A percentile compares a stretch with the other conserved stretches of the same genome.
Evolutionary conservation across 1,284 basidiomycete genomes (phyloP).

Genomic region (Peniophora sp.): DNA sequence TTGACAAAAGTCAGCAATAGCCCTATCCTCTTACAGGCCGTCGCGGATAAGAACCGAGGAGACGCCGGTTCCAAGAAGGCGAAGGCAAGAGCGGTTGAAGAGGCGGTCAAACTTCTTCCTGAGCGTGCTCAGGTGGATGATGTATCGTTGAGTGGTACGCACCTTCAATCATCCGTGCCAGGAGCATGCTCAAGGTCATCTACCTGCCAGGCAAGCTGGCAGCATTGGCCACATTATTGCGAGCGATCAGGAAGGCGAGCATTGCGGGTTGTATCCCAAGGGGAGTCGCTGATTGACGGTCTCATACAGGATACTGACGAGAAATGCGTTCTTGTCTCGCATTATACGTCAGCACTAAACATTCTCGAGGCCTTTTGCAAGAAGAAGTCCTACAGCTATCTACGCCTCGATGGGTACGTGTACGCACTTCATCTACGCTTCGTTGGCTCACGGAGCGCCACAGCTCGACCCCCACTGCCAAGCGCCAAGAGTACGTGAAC

Average conservation of each 20-base stretch:
- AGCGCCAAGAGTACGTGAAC: constrained; percentile 81
- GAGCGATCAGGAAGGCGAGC: constrained; percentile 50
- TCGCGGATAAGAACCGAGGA: constrained; percentile 42
- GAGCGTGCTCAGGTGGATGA: constrained; percentile 55
- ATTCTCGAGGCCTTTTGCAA: constrained; percentile 85
- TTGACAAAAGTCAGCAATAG: constrained; percentile 92
- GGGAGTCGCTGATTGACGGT: background rate
- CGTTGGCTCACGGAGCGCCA: constrained; percentile 3
- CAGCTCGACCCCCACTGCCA: constrained; percentile 73
- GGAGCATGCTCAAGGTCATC: background rate
- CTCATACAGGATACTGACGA: constrained; percentile 64
- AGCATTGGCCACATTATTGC: constrained; percentile 69
- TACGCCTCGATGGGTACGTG: constrained; percentile 82
- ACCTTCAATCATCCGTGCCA: background rate
- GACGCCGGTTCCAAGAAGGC: constrained; percentile 28
- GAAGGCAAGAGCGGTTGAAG: constrained; percentile 45
- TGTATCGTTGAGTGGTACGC: constrained; percentile 67
- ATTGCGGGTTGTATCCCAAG: background rate
- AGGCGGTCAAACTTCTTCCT: constrained; percentile 66
- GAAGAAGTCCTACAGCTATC: constrained; percentile 68
- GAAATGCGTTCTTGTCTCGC: constrained; percentile 89
- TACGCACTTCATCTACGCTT: background rate
- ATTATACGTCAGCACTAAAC: constrained; percentile 88
- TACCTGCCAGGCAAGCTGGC: constrained; percentile 68
- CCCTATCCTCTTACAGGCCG: constrained; percentile 76